Conservation (phyloP, 805 yeast genomes). For the Yamadazyma akitaensis region DNA sequence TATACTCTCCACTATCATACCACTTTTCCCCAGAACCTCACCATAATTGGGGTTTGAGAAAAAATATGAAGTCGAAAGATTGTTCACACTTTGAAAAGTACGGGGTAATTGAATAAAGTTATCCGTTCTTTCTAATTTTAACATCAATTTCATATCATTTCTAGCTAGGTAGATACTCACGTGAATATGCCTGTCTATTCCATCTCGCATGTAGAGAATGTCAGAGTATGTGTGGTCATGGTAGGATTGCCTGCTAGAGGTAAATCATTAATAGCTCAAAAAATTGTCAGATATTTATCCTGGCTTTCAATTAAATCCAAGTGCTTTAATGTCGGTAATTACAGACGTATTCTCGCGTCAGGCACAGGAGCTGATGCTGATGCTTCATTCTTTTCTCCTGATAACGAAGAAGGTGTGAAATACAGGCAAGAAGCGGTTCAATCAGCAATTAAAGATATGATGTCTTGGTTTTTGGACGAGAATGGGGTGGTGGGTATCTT, state of each 20-base stretch:
- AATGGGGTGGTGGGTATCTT: constrained; percentile 87
- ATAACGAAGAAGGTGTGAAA: constrained; percentile 60
- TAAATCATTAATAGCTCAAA: constrained; percentile 90
- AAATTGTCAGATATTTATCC: constrained; percentile 84
- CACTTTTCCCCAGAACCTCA: not conserved
- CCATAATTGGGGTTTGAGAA: not conserved
- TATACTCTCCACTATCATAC: not conserved
- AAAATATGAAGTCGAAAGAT: not conserved
- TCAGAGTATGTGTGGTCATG: constrained; percentile 82
- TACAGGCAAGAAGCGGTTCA: constrained; percentile 68
- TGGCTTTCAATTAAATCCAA: constrained; percentile 89
- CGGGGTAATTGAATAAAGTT: not conserved
- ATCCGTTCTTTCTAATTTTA: not conserved
- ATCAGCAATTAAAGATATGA: constrained; percentile 72
- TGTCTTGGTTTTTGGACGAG: constrained; percentile 79
- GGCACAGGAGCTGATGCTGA: constrained; percentile 53
- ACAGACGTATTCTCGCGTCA: constrained; percentile 56
- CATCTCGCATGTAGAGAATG: constrained; percentile 61
- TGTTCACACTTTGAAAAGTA: not conserved
- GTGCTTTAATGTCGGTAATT: constrained; percentile 86
- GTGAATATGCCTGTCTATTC: constrained; percentile 52
- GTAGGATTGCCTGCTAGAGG: constrained; percentile 91
- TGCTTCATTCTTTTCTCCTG: constrained; percentile 74
- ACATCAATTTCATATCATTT: not conserved
- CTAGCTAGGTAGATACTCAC: not conserved